These are phyloP conservation scores for Colletotrichum sp. DNA, from an alignment of 2,329 filamentous ascomycete species.

Conservation along the genomic window DNA sequence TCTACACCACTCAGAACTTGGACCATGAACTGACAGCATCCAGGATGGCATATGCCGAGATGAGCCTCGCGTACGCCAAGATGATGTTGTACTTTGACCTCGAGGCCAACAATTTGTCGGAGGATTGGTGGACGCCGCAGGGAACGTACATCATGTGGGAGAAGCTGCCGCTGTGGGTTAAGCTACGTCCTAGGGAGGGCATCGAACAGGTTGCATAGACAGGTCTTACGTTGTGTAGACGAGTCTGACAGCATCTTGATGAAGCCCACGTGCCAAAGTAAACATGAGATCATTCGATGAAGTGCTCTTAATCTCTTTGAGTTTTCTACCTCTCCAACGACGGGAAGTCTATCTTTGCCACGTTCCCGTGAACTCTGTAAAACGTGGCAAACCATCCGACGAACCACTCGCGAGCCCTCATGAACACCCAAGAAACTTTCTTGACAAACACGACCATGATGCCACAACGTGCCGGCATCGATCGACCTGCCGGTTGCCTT, in stretches of 20 bases:
- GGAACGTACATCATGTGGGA: constrained; percentile 1
- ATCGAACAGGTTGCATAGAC: neutral
- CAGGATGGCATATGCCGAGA: constrained; percentile 50
- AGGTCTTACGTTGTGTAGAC: neutral
- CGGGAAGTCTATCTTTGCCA: neutral
- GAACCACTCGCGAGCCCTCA: neutral
- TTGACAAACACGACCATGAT: neutral
- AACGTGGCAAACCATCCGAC: neutral
- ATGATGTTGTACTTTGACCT: constrained; percentile 53
- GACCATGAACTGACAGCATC: neutral
- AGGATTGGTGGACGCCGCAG: constrained; percentile 35
- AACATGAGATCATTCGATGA: neutral
- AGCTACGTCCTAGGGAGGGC: neutral
- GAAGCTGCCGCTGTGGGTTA: constrained; percentile 1
- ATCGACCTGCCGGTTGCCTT: neutral
- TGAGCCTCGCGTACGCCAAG: constrained; percentile 50
- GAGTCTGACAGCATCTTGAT: neutral
- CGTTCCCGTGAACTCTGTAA: neutral
- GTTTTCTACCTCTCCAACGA: neutral
- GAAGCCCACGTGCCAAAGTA: neutral
- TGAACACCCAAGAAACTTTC: neutral
- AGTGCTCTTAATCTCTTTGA: neutral
- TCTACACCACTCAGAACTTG: neutral
- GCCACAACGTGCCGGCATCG: neutral
- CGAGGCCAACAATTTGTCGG: constrained; percentile 34